Evolutionary conservation across 2,329 filamentous ascomycete genomes (phyloP).

Genomic region (Aspergillus sp.): DNA sequence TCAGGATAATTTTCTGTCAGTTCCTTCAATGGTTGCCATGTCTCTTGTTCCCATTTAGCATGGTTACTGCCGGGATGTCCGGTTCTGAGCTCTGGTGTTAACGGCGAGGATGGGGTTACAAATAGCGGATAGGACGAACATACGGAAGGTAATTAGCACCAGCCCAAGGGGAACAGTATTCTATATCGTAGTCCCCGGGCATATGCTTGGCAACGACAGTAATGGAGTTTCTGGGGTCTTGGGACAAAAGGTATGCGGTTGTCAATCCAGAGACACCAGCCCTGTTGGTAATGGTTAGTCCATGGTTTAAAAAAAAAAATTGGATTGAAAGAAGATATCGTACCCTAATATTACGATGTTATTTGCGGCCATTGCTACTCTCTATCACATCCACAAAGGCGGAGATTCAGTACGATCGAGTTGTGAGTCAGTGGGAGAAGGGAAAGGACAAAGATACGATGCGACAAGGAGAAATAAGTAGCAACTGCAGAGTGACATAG

Average conservation of each 20-base stretch:
- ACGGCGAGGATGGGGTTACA: neutral
- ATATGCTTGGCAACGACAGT: slow-evolving; percentile 83
- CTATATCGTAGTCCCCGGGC: slow-evolving; percentile 88
- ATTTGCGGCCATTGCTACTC: slow-evolving; percentile 30
- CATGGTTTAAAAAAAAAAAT: neutral
- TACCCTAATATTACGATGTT: slow-evolving; percentile 44
- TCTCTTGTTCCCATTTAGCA: slow-evolving; percentile 59
- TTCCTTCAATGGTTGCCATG: slow-evolving; percentile 63
- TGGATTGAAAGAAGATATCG: slow-evolving; percentile 4
- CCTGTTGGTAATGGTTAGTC: slow-evolving; percentile 35
- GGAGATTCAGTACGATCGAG: neutral
- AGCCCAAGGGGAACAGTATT: slow-evolving; percentile 88
- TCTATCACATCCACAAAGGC: neutral
- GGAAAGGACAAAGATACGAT: neutral
- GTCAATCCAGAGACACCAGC: slow-evolving; percentile 68
- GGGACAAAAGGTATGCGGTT: slow-evolving; percentile 62
- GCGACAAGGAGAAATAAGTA: neutral
- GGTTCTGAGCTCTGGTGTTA: slow-evolving; percentile 29
- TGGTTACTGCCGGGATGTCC: slow-evolving; percentile 39
- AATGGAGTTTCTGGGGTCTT: slow-evolving; percentile 56
- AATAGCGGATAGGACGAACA: slow-evolving; percentile 30
- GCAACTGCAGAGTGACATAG: neutral
- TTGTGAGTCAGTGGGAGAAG: neutral
- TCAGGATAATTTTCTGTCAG: slow-evolving; percentile 68
- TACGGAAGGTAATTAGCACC: slow-evolving; percentile 78